Evolutionary conservation across 257 asterid genomes (phyloP), one percentile per base, ranked within the genome.

Genomic region (Lavandula angustifolia): DNA sequence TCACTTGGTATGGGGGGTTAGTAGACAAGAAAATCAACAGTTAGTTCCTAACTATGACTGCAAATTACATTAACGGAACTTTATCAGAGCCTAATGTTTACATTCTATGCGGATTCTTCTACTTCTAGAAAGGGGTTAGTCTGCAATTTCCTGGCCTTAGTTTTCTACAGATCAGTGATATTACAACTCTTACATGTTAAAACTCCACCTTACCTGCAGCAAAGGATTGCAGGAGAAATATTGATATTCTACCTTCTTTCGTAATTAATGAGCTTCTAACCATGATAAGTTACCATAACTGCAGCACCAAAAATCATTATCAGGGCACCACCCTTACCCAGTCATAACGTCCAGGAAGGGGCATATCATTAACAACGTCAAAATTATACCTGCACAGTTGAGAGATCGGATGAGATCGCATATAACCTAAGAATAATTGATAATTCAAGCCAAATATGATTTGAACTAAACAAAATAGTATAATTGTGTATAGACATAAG

Each of bases 311-410:
- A 55, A 59, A 49, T 66, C 67, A 38, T 48, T 73, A 67, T 76
- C 76, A 81, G 4, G 75, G 82, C 42, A 51, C 31, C 75, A 81
- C 74, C 52, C 64, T 73, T 58, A 78, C 82, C 96, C 85, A 80
- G 68, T 77, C 71, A 12, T 71, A 80, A 31, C 78, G 80, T 32
- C 85, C 85, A 0, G 82, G 73, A 65, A 80, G 85, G 70, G 85
- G 85, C 55, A 60, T 11, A 38, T 80, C 85, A 3, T 80, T 72
- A 63, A 69, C 80, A 46, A 80, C 51, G 50, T 80, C 85, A 38
- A 71, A 80, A 43, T 80, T 80, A 74, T 80, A 80, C 86, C 96
- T 89, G 85, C 79, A 68, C 32, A 47, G 53, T 18, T 13, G 3
- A 43, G 7, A 18, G 11, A 10, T 8, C 2, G 13, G n/a, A n/a